Evolutionary conservation across 2,329 filamentous ascomycete genomes (phyloP), one percentile per base, ranked within the genome.

Genomic region (Davidsoniella virescens): DNA sequence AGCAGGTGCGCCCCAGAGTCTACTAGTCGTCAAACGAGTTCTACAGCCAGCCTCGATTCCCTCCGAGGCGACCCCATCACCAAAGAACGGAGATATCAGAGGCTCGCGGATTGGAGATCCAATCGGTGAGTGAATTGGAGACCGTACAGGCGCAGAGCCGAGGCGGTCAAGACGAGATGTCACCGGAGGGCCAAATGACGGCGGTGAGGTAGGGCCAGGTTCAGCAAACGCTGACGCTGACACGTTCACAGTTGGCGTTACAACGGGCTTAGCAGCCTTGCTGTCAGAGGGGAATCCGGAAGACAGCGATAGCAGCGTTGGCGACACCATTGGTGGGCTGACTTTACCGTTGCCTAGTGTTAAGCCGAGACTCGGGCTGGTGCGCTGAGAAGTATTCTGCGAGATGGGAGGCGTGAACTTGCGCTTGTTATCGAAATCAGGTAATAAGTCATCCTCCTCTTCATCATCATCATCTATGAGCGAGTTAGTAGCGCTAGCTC

Each of bases 381-480:
- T 48, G 36, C 39, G 49, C 25, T 44, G 48, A n/a, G 52, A 54
- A 9, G 43, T 41, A 44, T 48, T 49, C 18, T 50, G 43, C 9
- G 51, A 53, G 18, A 50, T 53, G 17, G 49, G 45, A 5, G 54
- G 49, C 2, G 51, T 51, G 10, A 51, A 51, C 41, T 54, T 54
- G 17, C 54, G 63, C 54, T 62, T 64, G 50, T 66, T 63, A 44
- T 69, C 68, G 58, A 78, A 76, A 57, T 76, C 69, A 2, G 74
- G 66, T 4, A 75, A 63, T 57, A 75, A 66, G 45, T 72, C 68
- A 36, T 72, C 67, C n/a, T 72, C 68, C 2, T 73, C 71, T 17
- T 72, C 68, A 17, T 70, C 68, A 17, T 70, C 68, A 6, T 67
- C 64, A 12, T 71, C 67, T 14, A 36, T 23, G 10, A 46, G 26